Conservation (phyloP, 2,329 filamentous ascomycete species). For the Metarhizium brunneum region DNA sequence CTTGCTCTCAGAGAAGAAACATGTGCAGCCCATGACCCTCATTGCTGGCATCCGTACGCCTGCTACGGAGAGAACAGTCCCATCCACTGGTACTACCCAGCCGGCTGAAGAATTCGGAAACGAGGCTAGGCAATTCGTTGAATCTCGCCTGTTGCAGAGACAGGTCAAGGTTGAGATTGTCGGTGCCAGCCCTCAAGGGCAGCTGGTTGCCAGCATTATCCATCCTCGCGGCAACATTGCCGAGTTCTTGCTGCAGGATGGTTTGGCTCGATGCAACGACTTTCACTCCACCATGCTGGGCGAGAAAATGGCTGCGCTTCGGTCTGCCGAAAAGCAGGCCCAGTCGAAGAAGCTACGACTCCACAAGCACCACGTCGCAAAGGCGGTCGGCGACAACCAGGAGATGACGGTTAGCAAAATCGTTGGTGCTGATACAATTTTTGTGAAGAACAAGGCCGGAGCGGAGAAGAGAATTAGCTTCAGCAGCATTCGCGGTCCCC, state of each 20-base stretch:
- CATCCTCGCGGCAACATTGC: constrained; percentile 92
- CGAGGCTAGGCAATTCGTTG: constrained; percentile 81
- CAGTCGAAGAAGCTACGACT: constrained; percentile 68
- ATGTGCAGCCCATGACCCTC: constrained; percentile 80
- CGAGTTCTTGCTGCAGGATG: constrained; percentile 79
- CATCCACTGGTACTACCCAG: constrained; percentile 69
- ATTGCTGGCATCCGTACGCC: constrained; percentile 84
- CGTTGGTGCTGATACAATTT: constrained; percentile 80
- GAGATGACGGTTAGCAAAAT: constrained; percentile 83
- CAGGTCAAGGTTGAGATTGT: constrained; percentile 75
- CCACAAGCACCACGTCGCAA: constrained; percentile 72
- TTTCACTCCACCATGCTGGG: constrained; percentile 92
- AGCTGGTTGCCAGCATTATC: constrained; percentile 78
- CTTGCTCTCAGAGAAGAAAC: constrained; percentile 70
- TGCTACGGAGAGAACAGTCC: constrained; percentile 75
- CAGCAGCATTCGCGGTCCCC: constrained; percentile 90
- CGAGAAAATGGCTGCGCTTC: constrained; percentile 73
- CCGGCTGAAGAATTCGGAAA: constrained; percentile 84
- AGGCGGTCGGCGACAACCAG: constrained; percentile 53
- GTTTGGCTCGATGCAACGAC: constrained; percentile 86
- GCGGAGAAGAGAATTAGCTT: constrained; percentile 83
- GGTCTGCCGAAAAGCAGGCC: constrained; percentile 79
- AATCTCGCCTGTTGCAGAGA: constrained; percentile 76
- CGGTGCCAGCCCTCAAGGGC: constrained; percentile 80
- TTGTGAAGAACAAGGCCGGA: constrained; percentile 76